A percentile compares a stretch with the other conserved stretches of the same genome.
These are phyloP conservation scores for Wickerhamomyces silvicola DNA, from an alignment of 805 yeast species.

Conservation along the genomic window DNA sequence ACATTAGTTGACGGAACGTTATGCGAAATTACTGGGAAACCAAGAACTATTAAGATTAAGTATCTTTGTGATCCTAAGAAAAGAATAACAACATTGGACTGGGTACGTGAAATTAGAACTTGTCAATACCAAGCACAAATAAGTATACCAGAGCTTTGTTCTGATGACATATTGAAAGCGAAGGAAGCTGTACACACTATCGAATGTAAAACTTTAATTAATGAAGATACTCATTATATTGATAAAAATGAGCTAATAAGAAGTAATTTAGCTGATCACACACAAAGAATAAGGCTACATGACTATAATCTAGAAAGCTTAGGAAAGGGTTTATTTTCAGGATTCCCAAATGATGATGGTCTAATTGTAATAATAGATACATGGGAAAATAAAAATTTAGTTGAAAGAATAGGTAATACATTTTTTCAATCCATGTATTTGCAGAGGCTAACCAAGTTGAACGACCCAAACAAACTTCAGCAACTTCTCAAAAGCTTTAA, in stretches of 20 bases:
- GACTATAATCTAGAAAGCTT: slow-evolving; percentile 1
- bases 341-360: not conserved
- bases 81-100: slow-evolving; percentile 2
- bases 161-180: slow-evolving; percentile 14
- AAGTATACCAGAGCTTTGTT: slow-evolving; percentile 16
- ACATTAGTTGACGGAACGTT: slow-evolving; percentile 13
- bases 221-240: not conserved
- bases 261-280: not conserved
- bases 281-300: not conserved
- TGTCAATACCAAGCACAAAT: slow-evolving; percentile 19
- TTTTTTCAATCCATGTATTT: not conserved
- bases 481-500: too few relatives aligned
- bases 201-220: slow-evolving; percentile 2
- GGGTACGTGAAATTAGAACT: slow-evolving; percentile 15
- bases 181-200: slow-evolving; percentile 1
- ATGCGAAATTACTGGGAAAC: slow-evolving; percentile 21
- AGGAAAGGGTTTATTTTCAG: slow-evolving; percentile 3
- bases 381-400: not conserved
- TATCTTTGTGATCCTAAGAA: slow-evolving; percentile 16
- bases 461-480: too few relatives aligned
- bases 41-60: slow-evolving; percentile 17
- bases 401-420: too few relatives aligned
- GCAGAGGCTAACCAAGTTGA: too few relatives aligned
- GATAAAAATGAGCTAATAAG: not conserved
- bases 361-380: not conserved